These are phyloP conservation scores for Cyanodermella asteris DNA, from an alignment of 2,329 filamentous ascomycete genomes.

Conservation along the genomic window DNA sequence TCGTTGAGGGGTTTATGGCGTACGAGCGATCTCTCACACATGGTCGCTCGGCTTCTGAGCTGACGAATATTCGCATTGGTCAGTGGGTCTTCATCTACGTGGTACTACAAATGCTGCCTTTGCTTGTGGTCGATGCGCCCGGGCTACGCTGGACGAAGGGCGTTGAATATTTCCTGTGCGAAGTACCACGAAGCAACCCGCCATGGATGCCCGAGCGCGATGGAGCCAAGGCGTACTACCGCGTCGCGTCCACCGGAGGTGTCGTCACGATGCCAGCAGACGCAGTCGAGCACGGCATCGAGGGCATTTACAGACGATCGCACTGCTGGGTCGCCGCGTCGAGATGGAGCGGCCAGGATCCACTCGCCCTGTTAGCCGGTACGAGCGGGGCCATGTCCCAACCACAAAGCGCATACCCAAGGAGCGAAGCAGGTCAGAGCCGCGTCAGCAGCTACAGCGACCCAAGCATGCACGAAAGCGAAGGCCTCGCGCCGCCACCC, in stretches of 20 bases:
- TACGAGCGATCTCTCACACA: conserved; percentile 23
- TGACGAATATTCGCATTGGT: conserved; percentile 24
- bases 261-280: conserved; percentile 41
- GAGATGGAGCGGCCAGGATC: conserved; percentile 31
- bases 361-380: conserved; percentile 3
- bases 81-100: conserved; percentile 31
- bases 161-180: conserved; percentile 28
- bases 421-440: background rate
- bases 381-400: background rate
- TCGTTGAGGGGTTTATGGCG: conserved; percentile 25
- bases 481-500: background rate
- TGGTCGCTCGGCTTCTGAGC: conserved; percentile 22
- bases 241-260: conserved; percentile 37
- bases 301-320: conserved; percentile 44
- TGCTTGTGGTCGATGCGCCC: conserved; percentile 27
- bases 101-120: conserved; percentile 25
- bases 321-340: conserved; percentile 47
- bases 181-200: conserved; percentile 24
- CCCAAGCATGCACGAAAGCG: too few species aligned
- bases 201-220: conserved; percentile 26
- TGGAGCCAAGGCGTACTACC: conserved; percentile 25
- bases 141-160: conserved; percentile 21
- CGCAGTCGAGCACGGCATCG: conserved; percentile 42
- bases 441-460: background rate
- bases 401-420: background rate